Conservation (phyloP, 129 eudicot species). For the Centrapalus pauciflorus region DNA sequence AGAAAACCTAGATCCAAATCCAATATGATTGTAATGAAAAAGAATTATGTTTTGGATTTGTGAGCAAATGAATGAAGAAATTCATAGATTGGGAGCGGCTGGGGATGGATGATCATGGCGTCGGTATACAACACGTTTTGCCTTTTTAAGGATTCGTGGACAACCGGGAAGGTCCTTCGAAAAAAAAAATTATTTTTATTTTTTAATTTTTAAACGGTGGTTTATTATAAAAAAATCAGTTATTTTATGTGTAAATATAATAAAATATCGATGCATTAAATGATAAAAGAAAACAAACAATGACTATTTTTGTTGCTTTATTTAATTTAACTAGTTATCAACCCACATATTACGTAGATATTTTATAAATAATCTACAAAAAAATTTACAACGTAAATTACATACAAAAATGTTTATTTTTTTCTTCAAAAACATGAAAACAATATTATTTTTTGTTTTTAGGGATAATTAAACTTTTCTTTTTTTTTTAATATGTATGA, state of each 20-base stretch:
- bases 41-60: not conserved
- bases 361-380: too few species aligned
- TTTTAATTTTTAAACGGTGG: not conserved
- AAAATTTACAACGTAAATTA: too few species aligned
- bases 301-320: not conserved
- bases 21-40: not conserved
- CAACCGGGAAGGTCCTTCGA: conserved; percentile 24
- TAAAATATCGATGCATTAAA: not conserved
- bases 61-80: conserved; percentile 3
- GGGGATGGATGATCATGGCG: conserved; percentile 2
- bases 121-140: conserved; percentile 17
- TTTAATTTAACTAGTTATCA: too few species aligned
- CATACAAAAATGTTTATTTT: too few species aligned
- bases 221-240: not conserved
- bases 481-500: too few species aligned
- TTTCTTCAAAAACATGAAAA: too few species aligned
- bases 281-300: not conserved
- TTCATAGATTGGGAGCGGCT: conserved; percentile 4
- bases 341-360: too few species aligned
- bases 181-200: not conserved
- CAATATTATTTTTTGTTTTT: too few species aligned
- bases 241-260: not conserved
- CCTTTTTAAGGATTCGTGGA: conserved; percentile 16
- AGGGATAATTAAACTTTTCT: too few species aligned
- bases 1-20: conserved; percentile 5